Conservation (phyloP, 2,329 filamentous ascomycete species). For the Colletotrichum sp. region DNA sequence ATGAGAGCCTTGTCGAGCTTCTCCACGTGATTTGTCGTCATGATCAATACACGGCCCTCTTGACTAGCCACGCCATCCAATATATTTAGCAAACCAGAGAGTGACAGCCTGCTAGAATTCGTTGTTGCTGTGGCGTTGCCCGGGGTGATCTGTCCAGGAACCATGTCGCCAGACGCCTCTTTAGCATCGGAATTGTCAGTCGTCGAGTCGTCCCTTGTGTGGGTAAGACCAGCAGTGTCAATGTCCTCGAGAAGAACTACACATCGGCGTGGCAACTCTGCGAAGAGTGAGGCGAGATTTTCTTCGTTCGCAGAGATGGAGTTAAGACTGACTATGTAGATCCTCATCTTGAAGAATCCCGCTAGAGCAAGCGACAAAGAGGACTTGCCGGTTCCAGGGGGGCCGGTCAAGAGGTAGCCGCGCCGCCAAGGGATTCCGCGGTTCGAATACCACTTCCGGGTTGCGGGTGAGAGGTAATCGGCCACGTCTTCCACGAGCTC, state of each 20-base stretch:
- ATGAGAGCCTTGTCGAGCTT: conserved; percentile 67
- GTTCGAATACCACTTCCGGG: conserved; percentile 80
- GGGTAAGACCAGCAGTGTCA: conserved; percentile 72
- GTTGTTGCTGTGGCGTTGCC: conserved; percentile 28
- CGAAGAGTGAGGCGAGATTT: conserved; percentile 66
- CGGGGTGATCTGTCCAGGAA: conserved; percentile 34
- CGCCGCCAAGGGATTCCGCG: conserved; percentile 85
- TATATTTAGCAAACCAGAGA: conserved; percentile 80
- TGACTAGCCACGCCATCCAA: conserved; percentile 75
- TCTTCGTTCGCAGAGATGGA: conserved; percentile 69
- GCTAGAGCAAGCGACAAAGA: conserved; percentile 73
- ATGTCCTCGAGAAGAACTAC: conserved; percentile 80
- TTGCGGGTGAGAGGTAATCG: conserved; percentile 67
- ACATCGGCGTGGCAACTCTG: conserved; percentile 70
- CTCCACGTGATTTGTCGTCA: conserved; percentile 69
- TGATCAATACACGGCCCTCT: conserved; percentile 66
- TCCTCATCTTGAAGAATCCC: conserved; percentile 71
- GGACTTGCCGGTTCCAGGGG: conserved; percentile 81
- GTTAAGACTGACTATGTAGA: conserved; percentile 74
- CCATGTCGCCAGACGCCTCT: conserved; percentile 28
- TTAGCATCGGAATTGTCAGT: conserved; percentile 11
- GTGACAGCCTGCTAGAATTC: conserved; percentile 54
- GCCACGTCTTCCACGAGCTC: conserved; percentile 63
- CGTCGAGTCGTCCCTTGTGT: conserved; percentile 50
- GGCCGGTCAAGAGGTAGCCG: conserved; percentile 82